Base-by-base conservation (phyloP, 345 rosid genomes). In the Pugionium cornutum region DNA sequence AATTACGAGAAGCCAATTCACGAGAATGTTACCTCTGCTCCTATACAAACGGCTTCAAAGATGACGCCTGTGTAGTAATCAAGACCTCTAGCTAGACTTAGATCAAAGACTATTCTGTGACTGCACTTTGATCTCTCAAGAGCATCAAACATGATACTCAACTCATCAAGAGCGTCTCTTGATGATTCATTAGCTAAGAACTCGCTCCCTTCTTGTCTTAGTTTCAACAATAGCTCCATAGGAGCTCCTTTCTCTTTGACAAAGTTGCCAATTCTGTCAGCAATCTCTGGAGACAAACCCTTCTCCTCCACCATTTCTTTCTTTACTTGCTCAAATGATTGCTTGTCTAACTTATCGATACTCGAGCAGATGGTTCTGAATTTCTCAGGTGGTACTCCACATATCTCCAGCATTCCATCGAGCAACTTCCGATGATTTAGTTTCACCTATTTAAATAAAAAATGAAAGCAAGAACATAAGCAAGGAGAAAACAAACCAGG, bases 51-150 rank as follows among this genome's bases (percentile, higher is more conserved):
- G 51, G 92, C 91, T 82, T 91, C 98, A 68, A 76, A 91, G 65
- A 91, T 86, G 44, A 91, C 86, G n/a, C 98, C 98, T 1, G 98
- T 89, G 63, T 91, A 91, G 79, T 91, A 91, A 79, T 91, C 98
- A 54, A 91, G 98, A 52, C 98, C 98, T 75, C 98, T 83, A 44
- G 96, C 98, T 51, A 91, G 90, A 72, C 98, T 91, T 70, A 91
- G 83, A 72, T 91, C 98, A 75, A 91, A 91, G 70, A 86, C 86
- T 64, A 91, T 84, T 79, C 76, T 89, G 71, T 80, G 62, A 63
- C 76, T 80, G 72, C 95, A 84, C 75, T 82, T 80, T 40, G 98
- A 79, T 77, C 72, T 85, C 3, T 83, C 87, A 26, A 91, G 78
- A 73, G 95, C 92, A 64, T 84, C 83, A 80, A 91, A 91, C 74